Evolutionary conservation across 2,329 filamentous ascomycete genomes (phyloP).

Genomic region (Drechslerella coelobrocha): DNA sequence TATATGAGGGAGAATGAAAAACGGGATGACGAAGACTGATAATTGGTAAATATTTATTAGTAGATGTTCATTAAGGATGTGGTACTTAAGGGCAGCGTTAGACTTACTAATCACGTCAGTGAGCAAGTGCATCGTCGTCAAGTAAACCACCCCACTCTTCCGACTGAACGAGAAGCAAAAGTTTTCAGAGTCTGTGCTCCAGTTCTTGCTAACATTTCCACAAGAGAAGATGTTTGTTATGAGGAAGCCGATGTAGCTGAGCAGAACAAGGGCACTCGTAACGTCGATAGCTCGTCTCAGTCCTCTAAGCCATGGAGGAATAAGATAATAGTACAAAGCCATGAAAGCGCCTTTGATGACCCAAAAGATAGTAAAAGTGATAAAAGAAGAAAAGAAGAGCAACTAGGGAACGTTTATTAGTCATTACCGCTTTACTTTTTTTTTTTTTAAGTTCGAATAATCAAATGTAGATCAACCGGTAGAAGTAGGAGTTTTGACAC

Average conservation of each 20-base stretch:
- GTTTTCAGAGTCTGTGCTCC: constrained; percentile 35
- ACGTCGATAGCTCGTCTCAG: constrained; percentile 35
- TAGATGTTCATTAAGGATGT: background rate
- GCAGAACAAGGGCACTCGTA: constrained; percentile 33
- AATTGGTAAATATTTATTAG: background rate
- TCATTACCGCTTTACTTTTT: no score
- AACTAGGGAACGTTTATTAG: no score
- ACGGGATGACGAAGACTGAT: constrained; percentile 44
- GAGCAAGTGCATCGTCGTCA: constrained; percentile 43
- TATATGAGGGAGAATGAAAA: constrained; percentile 48
- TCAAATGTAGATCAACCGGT: no score
- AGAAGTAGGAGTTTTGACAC: background rate
- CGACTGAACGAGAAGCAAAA: constrained; percentile 47
- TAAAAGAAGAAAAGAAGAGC: constrained; percentile 47
- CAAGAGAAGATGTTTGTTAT: constrained; percentile 48
- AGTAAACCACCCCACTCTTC: constrained; percentile 34
- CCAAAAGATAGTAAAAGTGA: constrained; percentile 49
- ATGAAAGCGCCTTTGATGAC: constrained; percentile 44
- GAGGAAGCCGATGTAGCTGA: constrained; percentile 44
- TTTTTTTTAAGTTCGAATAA: no score
- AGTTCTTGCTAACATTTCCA: constrained; percentile 34
- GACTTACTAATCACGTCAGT: constrained; percentile 45
- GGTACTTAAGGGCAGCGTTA: background rate
- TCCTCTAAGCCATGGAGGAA: constrained; percentile 44
- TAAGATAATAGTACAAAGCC: constrained; percentile 41